Evolutionary conservation across 129 eudicot genomes (phyloP).

Genomic region (Smallanthus sonchifolius): DNA sequence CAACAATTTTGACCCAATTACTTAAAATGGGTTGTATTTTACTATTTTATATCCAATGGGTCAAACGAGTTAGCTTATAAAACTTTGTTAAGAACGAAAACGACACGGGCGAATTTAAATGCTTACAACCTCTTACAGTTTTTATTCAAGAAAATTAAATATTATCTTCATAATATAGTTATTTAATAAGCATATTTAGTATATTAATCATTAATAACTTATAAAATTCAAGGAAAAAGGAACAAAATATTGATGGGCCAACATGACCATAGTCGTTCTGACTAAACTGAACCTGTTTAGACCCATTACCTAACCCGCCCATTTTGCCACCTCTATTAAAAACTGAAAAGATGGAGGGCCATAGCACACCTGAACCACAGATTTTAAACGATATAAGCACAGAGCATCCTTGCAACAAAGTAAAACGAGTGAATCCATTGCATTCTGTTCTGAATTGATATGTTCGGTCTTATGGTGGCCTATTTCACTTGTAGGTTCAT

Average conservation of each 20-base stretch:
- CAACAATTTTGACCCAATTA: not conserved
- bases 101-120: not conserved
- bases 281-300: not conserved
- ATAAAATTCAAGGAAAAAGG: not conserved
- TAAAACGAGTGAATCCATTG: constrained; percentile 46
- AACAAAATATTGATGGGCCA: not conserved
- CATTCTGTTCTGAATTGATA: constrained; percentile 24
- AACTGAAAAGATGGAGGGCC: not conserved
- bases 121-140: not conserved
- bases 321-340: not conserved
- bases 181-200: not conserved
- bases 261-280: not conserved
- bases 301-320: not conserved
- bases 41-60: not conserved
- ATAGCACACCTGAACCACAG: constrained; percentile 59
- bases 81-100: not conserved
- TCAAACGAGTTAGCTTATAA: not conserved
- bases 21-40: not conserved
- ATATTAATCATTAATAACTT: not conserved
- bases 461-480: constrained; percentile 24
- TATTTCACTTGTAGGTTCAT: constrained; percentile 33
- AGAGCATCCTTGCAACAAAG: constrained; percentile 66
- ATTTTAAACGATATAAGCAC: constrained; percentile 48
- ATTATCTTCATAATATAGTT: not conserved
- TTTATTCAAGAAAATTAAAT: not conserved